Base-by-base conservation (phyloP, 1,284 basidiomycete genomes). In the Pseudozyma tsukubaensis region DNA sequence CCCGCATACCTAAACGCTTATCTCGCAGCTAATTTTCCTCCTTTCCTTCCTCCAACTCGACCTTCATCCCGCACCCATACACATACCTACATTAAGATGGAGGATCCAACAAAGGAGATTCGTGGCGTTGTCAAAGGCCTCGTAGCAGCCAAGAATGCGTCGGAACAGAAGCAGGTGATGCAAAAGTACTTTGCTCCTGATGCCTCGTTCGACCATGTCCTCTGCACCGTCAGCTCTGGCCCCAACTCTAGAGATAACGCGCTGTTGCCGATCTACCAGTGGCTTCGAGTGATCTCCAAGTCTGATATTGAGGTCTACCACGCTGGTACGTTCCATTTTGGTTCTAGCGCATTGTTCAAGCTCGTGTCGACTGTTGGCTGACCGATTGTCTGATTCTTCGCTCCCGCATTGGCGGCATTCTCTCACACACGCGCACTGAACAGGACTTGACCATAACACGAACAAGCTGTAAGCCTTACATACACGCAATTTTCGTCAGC, bases 211-310 rank as follows among this genome's bases (percentile, higher is more conserved):
- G 82, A 84, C 57, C 83, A 84, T 48, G 71, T 75, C 1, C 77
- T 84, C 56, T 82, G 78, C 50, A 63, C 77, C n/a, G 82, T 83
- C 8, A 18, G 59, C 8, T 72, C 74, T 18, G 59, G 65, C 11
- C 70, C 71, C 37, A 76, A 74, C 65, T 80, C 78, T 42, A 61
- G 83, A 36, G 83, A 84, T 57, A 75, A 58, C 4, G 79, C 77
- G 14, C 29, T 84, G 9, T 47, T 84, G 48, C 79, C 81, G 34
- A 82, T 84, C 51, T 84, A 80, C 47, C 82, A 84, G 57, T 83
- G 78, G 76, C 65, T 82, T 43, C 63, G 81, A 3, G 62, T 71
- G 50, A 77, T 84, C 49, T 83, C 79, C 16, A 62, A 43, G 11
- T 76, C 79, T 1, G 59, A 71, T 13, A 81, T 84, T 43, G 66